phyloP scores from a whole-genome alignment of 495 filamentous ascomycete genomes.

The Pseudoneurospora amorphoporcata region DNA sequence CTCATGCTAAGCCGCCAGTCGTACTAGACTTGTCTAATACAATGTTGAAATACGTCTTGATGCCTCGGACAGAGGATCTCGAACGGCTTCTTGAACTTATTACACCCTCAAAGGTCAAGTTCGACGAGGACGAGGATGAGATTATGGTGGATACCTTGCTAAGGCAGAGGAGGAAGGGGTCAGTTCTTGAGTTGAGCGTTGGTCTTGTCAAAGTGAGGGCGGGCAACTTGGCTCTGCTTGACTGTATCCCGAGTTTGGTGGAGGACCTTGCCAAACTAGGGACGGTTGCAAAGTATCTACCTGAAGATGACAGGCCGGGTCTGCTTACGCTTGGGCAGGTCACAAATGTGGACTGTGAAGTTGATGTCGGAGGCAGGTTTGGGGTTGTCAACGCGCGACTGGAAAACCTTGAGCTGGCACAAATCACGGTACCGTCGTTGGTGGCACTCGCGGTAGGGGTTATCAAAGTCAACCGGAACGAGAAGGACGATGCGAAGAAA shows the following conservation, averaged over 20 bases:
- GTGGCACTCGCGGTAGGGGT: constrained; percentile 60
- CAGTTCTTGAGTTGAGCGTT: constrained; percentile 64
- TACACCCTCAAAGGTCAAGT: constrained; percentile 85
- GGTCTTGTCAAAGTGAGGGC: constrained; percentile 49
- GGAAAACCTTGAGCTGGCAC: constrained; percentile 58
- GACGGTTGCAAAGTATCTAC: constrained; percentile 86
- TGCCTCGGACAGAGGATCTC: constrained; percentile 71
- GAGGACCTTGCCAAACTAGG: constrained; percentile 73
- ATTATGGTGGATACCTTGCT: constrained; percentile 89
- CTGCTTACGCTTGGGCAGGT: constrained; percentile 65
- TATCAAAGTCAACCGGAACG: constrained; percentile 51
- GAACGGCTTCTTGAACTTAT: constrained; percentile 74
- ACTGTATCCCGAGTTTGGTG: constrained; percentile 54
- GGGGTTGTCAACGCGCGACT: constrained; percentile 50
- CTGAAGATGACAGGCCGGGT: constrained; percentile 90
- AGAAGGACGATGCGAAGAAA: constrained; percentile 43
- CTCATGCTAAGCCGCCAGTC: constrained; percentile 40
- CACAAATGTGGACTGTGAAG: constrained; percentile 44
- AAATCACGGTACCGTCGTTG: constrained; percentile 76
- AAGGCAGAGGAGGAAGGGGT: constrained; percentile 79
- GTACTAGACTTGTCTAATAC: constrained; percentile 47
- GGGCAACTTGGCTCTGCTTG: constrained; percentile 47
- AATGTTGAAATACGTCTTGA: constrained; percentile 60
- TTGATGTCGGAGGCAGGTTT: constrained; percentile 52
- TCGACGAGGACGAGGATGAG: constrained; percentile 77